Conservation (phyloP, 2,329 filamentous ascomycete species). For the Ceratocystis huliohia region DNA sequence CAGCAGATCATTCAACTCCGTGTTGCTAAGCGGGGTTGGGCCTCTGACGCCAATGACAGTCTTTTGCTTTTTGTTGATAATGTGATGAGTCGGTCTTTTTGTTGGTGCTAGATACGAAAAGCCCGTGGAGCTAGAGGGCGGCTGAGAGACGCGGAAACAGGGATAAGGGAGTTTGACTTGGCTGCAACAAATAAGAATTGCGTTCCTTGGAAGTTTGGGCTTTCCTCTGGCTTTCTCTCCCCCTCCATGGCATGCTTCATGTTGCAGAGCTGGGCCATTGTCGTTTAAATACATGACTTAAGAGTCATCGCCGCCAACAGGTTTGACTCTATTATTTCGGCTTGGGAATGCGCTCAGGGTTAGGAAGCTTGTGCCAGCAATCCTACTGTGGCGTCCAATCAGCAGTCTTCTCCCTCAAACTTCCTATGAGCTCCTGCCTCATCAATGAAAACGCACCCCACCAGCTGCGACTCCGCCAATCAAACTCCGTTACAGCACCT, state of each 20-base stretch:
- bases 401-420: too few species aligned
- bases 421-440: background rate
- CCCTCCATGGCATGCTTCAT: background rate
- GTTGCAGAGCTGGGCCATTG: background rate
- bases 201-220: background rate
- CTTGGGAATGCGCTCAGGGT: background rate
- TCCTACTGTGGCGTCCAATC: background rate
- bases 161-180: conserved; percentile 7
- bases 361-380: background rate
- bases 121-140: background rate
- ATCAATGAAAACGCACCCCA: background rate
- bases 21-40: background rate
- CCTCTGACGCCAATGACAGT: too few species aligned
- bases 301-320: background rate
- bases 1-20: background rate
- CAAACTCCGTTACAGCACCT: background rate
- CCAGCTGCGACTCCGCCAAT: conserved; percentile 2
- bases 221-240: background rate
- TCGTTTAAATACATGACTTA: background rate
- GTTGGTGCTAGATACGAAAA: background rate
- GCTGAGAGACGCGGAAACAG: background rate
- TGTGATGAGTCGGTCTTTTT: conserved; percentile 5
- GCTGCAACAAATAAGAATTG: background rate
- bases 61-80: background rate
- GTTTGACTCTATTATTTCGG: background rate